Evolutionary conservation across 805 yeast species (phyloP).

Genomic region (Wickerhamiella occidentalis): DNA sequence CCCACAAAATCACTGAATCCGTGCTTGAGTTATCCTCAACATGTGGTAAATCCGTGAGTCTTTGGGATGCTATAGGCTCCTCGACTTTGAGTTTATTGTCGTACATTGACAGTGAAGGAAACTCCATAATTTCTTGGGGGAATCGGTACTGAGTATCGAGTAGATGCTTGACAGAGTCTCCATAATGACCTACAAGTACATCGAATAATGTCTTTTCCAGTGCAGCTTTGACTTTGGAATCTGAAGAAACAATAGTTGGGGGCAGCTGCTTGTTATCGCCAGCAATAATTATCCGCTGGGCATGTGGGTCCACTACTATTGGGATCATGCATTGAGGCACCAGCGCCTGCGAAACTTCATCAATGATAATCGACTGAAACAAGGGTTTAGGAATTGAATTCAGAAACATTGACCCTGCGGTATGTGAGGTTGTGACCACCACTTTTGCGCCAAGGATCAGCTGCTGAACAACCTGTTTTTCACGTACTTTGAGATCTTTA

Average conservation of each 20-base stretch:
- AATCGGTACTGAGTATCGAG: constrained; percentile 77
- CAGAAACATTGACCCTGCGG: constrained; percentile 54
- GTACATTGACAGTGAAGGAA: constrained; percentile 60
- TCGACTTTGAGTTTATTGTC: constrained; percentile 51
- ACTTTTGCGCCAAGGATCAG: constrained; percentile 52
- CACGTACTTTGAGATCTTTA: constrained; percentile 57
- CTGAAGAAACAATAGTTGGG: constrained; percentile 60
- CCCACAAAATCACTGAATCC: constrained; percentile 53
- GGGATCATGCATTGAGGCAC: constrained; percentile 98
- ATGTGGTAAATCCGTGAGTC: constrained; percentile 43
- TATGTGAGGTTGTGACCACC: constrained; percentile 75
- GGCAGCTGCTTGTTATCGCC: constrained; percentile 91
- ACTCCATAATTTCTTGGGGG: constrained; percentile 67
- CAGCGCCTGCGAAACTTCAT: constrained; percentile 87
- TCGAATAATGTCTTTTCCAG: constrained; percentile 71
- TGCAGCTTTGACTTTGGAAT: constrained; percentile 32
- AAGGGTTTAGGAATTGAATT: constrained; percentile 23
- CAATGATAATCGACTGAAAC: constrained; percentile 77
- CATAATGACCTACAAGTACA: constrained; percentile 44
- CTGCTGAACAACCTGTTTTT: constrained; percentile 47
- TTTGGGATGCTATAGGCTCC: constrained; percentile 40
- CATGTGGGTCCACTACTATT: constrained; percentile 47
- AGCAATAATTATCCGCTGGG: constrained; percentile 58
- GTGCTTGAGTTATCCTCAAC: constrained; percentile 42
- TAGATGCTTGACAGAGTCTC: constrained; percentile 40